Evolutionary conservation across 169 alveolate genomes (phyloP), one percentile per base, ranked within the genome.

Genomic region (Besnoitia besnoiti): DNA sequence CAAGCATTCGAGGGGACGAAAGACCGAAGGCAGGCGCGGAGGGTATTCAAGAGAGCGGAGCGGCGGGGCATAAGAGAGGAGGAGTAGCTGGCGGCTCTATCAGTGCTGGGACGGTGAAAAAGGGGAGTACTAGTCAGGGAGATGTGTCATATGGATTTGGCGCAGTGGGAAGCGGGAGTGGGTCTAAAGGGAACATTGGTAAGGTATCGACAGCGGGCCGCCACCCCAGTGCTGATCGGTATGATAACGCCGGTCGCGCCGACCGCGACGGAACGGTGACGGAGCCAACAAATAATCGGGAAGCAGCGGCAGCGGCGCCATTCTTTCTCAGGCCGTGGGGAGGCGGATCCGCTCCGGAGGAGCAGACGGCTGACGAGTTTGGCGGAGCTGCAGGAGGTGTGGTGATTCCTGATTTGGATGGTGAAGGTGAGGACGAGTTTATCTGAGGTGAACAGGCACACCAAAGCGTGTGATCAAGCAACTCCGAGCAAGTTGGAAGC

Each of bases 391-490:
- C 61, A 10, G 87, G 61, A 37, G 87, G 40, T 35, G 87, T 77
- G 37, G 59, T 77, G 7, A 77, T 77, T 40, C 87, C 87, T 39
- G 87, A 77, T 10, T 35, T 77, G 10, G 87, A 77, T 21, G 87
- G 87, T 14, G 87, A 77, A 77, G 87, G 87, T 39, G 87, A 77
- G 12, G 87, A 77, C 24, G 87, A 77, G 61, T 77, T 37, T 39
- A 37, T 77, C 59, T 77, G 59, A 77, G 37, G 24, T 16, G 30
- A 16, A 5, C 67, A n/a, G n/a, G n/a, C n/a, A n/a, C n/a, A n/a
- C n/a, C n/a, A n/a, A n/a, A n/a, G n/a, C n/a, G n/a, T n/a, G n/a
- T n/a, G n/a, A n/a, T n/a, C n/a, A n/a, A n/a, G n/a, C n/a, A n/a
- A n/a, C n/a, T n/a, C n/a, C n/a, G n/a, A n/a, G n/a, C n/a, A n/a